Percentiles rank a stretch among this genome's conserved stretches.
Evolutionary conservation across 1,284 basidiomycete species (phyloP).

Genomic region (Pseudozyma tsukubaensis): DNA sequence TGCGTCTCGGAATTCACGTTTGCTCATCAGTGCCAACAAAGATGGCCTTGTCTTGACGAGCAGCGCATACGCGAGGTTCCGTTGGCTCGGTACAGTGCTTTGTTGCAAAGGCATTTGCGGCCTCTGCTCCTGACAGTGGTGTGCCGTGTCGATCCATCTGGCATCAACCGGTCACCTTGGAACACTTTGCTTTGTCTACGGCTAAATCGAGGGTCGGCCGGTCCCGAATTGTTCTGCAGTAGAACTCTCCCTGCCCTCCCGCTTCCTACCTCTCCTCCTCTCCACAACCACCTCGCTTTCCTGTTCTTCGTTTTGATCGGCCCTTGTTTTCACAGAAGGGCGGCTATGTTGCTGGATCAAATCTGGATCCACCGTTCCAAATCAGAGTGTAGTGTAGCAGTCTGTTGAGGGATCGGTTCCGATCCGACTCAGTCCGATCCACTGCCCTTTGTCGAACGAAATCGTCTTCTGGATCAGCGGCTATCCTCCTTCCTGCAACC

Average conservation of each 20-base stretch:
- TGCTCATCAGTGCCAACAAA: background rate
- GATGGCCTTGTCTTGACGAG: background rate
- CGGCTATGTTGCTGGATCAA: background rate
- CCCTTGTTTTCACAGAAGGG: background rate
- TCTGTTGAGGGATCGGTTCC: too few species aligned
- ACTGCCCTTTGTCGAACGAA: too few species aligned
- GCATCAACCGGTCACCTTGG: background rate
- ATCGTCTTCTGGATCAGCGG: too few species aligned
- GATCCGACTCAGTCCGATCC: too few species aligned
- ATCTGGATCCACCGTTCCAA: background rate
- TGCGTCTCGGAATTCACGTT: background rate
- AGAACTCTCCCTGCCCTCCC: too few species aligned
- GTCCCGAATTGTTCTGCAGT: background rate
- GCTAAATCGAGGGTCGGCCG: too few species aligned
- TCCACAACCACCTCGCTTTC: background rate
- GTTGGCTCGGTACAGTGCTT: background rate
- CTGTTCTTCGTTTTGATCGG: too few species aligned
- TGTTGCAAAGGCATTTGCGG: constrained; percentile 1
- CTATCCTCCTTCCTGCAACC: too few species aligned
- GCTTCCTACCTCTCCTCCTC: background rate
- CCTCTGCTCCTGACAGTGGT: constrained; percentile 3
- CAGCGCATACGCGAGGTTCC: background rate
- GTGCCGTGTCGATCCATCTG: constrained; percentile 16
- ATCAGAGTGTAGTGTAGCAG: too few species aligned
- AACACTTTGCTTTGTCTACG: background rate